Evolutionary conservation across 192 early-diverging fungal species (phyloP).

Genomic region (Glomus cerebriforme): DNA sequence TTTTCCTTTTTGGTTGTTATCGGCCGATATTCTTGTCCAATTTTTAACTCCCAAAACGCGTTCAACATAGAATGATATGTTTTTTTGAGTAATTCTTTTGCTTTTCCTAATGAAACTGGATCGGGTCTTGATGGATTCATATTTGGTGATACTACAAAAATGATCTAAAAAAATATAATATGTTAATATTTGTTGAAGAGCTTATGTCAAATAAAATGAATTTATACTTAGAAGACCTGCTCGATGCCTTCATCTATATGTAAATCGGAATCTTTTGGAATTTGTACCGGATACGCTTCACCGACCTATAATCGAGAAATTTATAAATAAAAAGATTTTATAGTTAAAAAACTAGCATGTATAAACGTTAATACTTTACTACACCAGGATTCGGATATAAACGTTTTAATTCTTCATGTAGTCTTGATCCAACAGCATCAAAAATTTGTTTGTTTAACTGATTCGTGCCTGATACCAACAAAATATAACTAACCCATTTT

Average conservation of each 20-base stretch:
- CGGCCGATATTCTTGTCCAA: neutral
- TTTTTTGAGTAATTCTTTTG: constrained; percentile 11
- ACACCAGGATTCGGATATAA: constrained; percentile 12
- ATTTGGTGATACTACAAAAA: constrained; percentile 25
- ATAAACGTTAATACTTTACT: neutral
- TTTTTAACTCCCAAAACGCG: constrained; percentile 6
- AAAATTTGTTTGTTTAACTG: neutral
- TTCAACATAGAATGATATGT: constrained; percentile 4
- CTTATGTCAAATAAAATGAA: neutral
- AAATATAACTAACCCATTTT: neutral
- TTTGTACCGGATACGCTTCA: constrained; percentile 1
- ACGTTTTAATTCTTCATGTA: constrained; percentile 1
- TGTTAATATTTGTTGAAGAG: neutral
- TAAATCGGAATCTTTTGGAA: neutral
- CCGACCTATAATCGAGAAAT: neutral
- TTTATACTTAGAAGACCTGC: neutral
- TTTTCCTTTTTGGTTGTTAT: neutral
- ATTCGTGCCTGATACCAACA: neutral
- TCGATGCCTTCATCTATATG: neutral
- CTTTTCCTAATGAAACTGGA: neutral
- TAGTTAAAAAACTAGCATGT: neutral
- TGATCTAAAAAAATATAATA: neutral
- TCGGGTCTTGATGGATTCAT: constrained; percentile 7
- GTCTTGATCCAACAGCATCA: neutral
- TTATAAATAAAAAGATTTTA: neutral